phyloP scores from a whole-genome alignment of 2,329 filamentous ascomycete species.

The Cytospora chrysosperma region DNA sequence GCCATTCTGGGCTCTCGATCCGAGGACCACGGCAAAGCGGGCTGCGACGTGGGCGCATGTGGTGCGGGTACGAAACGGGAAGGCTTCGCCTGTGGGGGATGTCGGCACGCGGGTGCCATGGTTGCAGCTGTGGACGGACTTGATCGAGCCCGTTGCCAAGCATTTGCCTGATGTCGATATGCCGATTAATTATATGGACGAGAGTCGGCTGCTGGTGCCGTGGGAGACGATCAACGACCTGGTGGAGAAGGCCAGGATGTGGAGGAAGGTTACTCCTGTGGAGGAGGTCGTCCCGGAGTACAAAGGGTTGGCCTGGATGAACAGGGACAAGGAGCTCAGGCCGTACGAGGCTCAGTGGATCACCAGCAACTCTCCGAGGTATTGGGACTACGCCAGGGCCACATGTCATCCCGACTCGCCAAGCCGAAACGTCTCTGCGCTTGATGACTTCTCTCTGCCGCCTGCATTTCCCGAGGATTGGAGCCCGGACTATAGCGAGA shows the following conservation, averaged over 20 bases:
- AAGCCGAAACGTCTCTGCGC: constrained; percentile 39
- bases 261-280: constrained; percentile 43
- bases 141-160: constrained; percentile 52
- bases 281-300: constrained; percentile 44
- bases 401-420: constrained; percentile 57
- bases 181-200: constrained; percentile 64
- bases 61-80: constrained; percentile 49
- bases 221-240: constrained; percentile 55
- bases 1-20: constrained; percentile 55
- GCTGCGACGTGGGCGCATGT: constrained; percentile 46
- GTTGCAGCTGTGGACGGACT: constrained; percentile 47
- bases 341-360: constrained; percentile 49
- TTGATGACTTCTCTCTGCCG: constrained; percentile 36
- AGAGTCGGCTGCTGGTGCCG: constrained; percentile 60
- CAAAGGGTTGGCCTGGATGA: constrained; percentile 40
- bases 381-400: constrained; percentile 58
- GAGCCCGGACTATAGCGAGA: constrained; percentile 33
- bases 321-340: constrained; percentile 30
- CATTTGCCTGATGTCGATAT: constrained; percentile 65
- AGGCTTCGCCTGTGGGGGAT: constrained; percentile 41
- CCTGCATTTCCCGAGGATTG: constrained; percentile 26
- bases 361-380: constrained; percentile 43
- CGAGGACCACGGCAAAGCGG: constrained; percentile 33
- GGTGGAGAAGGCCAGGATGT: constrained; percentile 47
- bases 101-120: constrained; percentile 42